Evolutionary conservation across 805 yeast species (phyloP), one percentile per base, ranked within the genome.

Genomic region (Metschnikowia drakensbergensis): DNA sequence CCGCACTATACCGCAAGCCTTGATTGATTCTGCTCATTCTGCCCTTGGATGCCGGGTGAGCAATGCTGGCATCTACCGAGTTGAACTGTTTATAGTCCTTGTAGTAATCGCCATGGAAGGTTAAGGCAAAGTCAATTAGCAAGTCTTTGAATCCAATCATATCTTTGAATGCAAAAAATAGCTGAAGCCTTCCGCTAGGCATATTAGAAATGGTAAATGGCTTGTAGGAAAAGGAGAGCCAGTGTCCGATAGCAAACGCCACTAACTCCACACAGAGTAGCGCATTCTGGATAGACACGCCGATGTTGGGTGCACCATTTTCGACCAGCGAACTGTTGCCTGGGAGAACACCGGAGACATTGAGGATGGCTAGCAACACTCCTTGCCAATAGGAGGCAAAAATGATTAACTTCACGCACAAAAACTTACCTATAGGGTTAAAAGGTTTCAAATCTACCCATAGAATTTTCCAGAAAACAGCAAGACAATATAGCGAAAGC

Each of bases 361-460:
- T 70, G 38, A 85, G 58, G 0, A 81, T 60, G 4, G 82, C 80
- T 39, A 87, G 68, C 1, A 83, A 54, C 6, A 86, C 68, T 0
- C 95, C 89, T 63, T 94, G 99, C 99, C 99, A 94, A 64, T 90
- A 94, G n/a, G 96, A 87, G 25, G 97, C 98, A 74, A 94, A 94
- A 42, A 94, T 91, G 47, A 94, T 89, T 54, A 90, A 75, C 62
- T 94, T 94, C 41, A 94, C 96, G 68, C 97, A 90, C 35, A 94
- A 64, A 64, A 94, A 94, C 67, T 91, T 91, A 8, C 95, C 90
- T 79, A 94, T 83, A 3, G 98, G 98, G 47, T 88, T 79, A 69
- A 84, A 91, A 1, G 84, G 86, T 46, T 71, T 76, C 55, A 94
- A 74, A 58, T 91, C 97, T 2, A 61, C 63, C 68, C 86, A 83